These are phyloP conservation scores for Solanum gandarillasii DNA, from an alignment of 257 asterid genomes.

Conservation along the genomic window DNA sequence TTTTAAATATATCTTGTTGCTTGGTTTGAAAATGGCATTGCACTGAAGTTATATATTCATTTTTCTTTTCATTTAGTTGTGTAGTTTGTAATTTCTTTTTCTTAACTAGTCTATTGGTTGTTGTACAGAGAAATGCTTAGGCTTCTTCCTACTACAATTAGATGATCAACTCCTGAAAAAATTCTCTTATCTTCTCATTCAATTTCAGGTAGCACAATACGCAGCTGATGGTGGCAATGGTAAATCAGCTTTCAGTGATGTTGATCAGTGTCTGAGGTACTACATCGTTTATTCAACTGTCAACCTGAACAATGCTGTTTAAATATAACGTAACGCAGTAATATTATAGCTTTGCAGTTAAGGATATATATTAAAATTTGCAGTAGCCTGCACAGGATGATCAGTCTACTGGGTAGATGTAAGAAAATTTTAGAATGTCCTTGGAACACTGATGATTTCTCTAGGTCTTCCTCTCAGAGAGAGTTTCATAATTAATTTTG, in stretches of 20 bases:
- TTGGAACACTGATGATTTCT: neutral
- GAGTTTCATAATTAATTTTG: neutral
- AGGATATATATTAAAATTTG: neutral
- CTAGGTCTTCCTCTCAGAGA: neutral
- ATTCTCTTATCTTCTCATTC: neutral
- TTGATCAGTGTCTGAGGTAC: conserved; percentile 89
- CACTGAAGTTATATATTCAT: neutral
- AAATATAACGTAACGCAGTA: neutral
- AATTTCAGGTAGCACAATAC: conserved; percentile 78
- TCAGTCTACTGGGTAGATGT: neutral
- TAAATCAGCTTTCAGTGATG: conserved; percentile 50
- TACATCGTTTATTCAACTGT: conserved; percentile 1
- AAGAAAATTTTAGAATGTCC: neutral
- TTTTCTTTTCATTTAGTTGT: neutral
- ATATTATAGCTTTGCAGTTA: neutral
- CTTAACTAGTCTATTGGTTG: neutral
- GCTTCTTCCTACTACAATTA: neutral
- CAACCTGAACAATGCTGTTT: neutral
- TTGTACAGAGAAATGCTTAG: neutral
- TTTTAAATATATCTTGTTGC: neutral
- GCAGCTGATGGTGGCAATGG: conserved; percentile 85
- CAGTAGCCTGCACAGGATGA: neutral
- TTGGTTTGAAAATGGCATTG: neutral
- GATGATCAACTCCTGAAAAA: neutral
- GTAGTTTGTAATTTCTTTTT: neutral